phyloP scores from a whole-genome alignment of 805 yeast species.

The Metschnikowia shivogae region DNA sequence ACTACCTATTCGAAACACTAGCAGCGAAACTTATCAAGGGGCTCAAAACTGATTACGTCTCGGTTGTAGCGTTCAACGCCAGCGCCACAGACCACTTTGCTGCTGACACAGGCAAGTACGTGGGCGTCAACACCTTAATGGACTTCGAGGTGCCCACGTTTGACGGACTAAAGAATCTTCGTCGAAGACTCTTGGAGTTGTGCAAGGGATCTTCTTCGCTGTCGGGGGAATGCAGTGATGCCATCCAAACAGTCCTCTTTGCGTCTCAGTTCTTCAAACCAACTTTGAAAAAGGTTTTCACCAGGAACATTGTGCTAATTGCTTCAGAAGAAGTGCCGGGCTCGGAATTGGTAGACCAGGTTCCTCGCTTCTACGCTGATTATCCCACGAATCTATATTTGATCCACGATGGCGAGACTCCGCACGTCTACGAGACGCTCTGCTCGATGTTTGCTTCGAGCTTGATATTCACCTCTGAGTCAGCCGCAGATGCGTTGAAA shows the following conservation, averaged over 20 bases:
- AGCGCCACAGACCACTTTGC: constrained; percentile 14
- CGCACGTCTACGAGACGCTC: not conserved
- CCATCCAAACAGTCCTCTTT: constrained; percentile 29
- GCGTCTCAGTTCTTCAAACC: constrained; percentile 32
- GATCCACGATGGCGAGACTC: constrained; percentile 2
- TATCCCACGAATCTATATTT: constrained; percentile 10
- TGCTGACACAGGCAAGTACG: constrained; percentile 13
- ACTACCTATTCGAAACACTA: constrained; percentile 40
- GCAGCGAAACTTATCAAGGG: constrained; percentile 38
- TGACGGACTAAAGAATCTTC: constrained; percentile 9
- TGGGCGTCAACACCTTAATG: constrained; percentile 14
- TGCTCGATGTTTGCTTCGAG: constrained; percentile 5
- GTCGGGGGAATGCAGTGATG: constrained; percentile 9
- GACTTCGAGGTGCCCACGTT: constrained; percentile 22
- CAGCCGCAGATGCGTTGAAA: constrained; percentile 6
- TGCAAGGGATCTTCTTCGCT: constrained; percentile 1
- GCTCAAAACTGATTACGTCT: constrained; percentile 39
- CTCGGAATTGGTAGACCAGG: constrained; percentile 6
- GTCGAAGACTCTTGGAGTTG: constrained; percentile 7
- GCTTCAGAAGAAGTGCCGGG: constrained; percentile 18
- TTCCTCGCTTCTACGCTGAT: constrained; percentile 10
- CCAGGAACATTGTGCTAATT: constrained; percentile 34
- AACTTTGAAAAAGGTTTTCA: constrained; percentile 29
- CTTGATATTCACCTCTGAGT: not conserved
- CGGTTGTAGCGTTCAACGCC: constrained; percentile 29